Percentiles rank a stretch among this genome's conserved stretches.
Conservation (phyloP, 2,329 filamentous ascomycete species). For the Trichoderma citrinoviride region DNA sequence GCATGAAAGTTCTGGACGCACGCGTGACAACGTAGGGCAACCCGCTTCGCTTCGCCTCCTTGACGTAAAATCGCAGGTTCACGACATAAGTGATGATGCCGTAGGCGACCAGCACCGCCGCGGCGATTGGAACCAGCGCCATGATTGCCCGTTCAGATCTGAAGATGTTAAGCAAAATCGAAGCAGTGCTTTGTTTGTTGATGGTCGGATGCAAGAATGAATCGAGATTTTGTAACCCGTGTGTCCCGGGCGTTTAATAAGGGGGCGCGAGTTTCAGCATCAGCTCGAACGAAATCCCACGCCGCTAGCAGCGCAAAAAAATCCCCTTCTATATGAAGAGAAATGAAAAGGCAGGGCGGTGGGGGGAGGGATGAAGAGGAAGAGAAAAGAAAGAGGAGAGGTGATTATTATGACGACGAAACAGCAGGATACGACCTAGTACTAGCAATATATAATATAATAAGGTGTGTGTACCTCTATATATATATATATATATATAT, state of each 20-base stretch:
- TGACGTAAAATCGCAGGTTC: slow-evolving; percentile 46
- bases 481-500: no score
- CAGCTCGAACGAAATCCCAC: no score
- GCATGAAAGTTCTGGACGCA: slow-evolving; percentile 42
- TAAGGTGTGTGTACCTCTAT: no score
- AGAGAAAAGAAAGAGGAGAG: not conserved
- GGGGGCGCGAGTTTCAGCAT: no score
- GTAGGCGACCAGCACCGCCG: slow-evolving; percentile 37
- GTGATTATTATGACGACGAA: not conserved
- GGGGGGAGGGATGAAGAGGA: not conserved
- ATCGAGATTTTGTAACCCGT: no score
- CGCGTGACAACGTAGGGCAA: slow-evolving; percentile 54
- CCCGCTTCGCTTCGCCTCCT: slow-evolving; percentile 49
- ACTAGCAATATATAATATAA: no score
- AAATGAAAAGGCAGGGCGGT: not conserved
- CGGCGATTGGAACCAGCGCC: slow-evolving; percentile 37
- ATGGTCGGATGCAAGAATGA: no score
- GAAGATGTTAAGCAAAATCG: no score
- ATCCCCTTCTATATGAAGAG: not conserved
- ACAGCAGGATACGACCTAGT: not conserved
- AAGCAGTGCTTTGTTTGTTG: no score
- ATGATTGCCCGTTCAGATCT: slow-evolving; percentile 24
- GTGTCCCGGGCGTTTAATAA: no score
- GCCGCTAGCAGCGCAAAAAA: not conserved
- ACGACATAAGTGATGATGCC: slow-evolving; percentile 32